Base-by-base conservation (phyloP, 108 stramenopile species). In the Skeletonema tropicum region DNA sequence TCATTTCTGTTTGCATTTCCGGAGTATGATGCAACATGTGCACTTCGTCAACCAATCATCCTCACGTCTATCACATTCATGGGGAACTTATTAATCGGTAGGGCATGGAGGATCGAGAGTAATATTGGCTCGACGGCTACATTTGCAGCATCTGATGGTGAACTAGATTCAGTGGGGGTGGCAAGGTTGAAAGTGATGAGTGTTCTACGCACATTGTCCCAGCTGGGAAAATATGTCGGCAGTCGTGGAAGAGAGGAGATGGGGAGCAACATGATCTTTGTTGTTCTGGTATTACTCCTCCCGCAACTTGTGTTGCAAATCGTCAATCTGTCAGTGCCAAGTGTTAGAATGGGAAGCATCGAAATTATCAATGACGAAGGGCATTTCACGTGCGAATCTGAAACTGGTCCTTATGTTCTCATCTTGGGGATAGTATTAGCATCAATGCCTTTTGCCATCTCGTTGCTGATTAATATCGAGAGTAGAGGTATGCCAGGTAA, bases 261-360 rank as follows among this genome's bases (percentile, higher is more conserved):
- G 3, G 19, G 31, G 17, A 17, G 12, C 31, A 60, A 35, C 60
- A 30, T 19, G 14, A 30, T 26, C 31, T 30, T 30, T 33, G 60
- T 60, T 35, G 33, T 19, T 11, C 3, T 35, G 30, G 21, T 60
- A 35, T 23, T 60, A 35, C 30, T 60, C 11, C 1, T 60, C 21
- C 60, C 60, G 12, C 60, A 60, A 13, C 30, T 60, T 35, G 3
- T 60, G 33, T 35, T 60, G 60, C 60, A 60, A 60, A 35, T 60
- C 21, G 8, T 60, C 3, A 33, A 30, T 35, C 21, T 60, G 3
- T 60, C 60, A 5, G 14, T 60, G 14, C 60, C 60, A 17, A 33
- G 31, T 60, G 33, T 60, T 15, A 60, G 60, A 35, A 60, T 60
- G 60, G 31, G 5, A 4, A 60, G 60, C 17, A 19, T 60, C 0